These are phyloP conservation scores for Epichloe sylvatica DNA, from an alignment of 2,329 filamentous ascomycete species.

Conservation along the genomic window DNA sequence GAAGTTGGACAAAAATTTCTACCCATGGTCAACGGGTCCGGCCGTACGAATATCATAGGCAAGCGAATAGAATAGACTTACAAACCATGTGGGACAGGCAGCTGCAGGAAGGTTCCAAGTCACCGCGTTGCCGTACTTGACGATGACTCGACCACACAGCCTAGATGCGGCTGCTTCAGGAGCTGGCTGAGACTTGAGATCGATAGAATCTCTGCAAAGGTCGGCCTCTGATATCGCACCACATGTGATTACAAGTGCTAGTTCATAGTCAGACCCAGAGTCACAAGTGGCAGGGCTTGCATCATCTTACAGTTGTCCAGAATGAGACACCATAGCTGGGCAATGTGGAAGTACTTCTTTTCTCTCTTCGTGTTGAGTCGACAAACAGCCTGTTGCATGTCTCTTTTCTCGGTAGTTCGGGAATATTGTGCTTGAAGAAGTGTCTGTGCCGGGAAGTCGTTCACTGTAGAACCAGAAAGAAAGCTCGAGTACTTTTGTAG, in stretches of 20 bases:
- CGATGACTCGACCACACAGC: slow-evolving; percentile 16
- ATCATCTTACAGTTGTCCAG: slow-evolving; percentile 26
- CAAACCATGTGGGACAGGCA: slow-evolving; percentile 32
- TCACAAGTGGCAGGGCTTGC: too few species aligned
- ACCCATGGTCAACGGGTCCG: slow-evolving; percentile 5
- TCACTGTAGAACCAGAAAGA: slow-evolving; percentile 15
- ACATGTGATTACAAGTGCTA: slow-evolving; percentile 28
- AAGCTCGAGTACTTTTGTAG: slow-evolving; percentile 30
- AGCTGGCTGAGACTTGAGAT: slow-evolving; percentile 17
- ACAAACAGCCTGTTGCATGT: slow-evolving; percentile 33
- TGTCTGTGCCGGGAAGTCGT: slow-evolving; percentile 28
- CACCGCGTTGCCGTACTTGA: slow-evolving; percentile 21
- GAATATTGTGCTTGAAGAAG: slow-evolving; percentile 31
- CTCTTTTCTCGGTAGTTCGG: slow-evolving; percentile 23
- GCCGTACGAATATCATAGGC: background rate
- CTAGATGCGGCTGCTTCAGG: slow-evolving; percentile 8
- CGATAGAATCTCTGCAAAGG: slow-evolving; percentile 21
- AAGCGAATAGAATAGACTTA: slow-evolving; percentile 13
- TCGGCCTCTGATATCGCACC: slow-evolving; percentile 21
- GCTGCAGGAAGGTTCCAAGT: slow-evolving; percentile 25
- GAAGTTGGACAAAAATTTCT: slow-evolving; percentile 29
- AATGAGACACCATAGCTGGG: slow-evolving; percentile 34
- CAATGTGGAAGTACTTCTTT: slow-evolving; percentile 31
- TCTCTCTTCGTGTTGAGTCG: slow-evolving; percentile 20
- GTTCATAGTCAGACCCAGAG: background rate